Evolutionary conservation across 768 basidiomycete species (phyloP).

Genomic region (Tylopilus rubrobrunneus): DNA sequence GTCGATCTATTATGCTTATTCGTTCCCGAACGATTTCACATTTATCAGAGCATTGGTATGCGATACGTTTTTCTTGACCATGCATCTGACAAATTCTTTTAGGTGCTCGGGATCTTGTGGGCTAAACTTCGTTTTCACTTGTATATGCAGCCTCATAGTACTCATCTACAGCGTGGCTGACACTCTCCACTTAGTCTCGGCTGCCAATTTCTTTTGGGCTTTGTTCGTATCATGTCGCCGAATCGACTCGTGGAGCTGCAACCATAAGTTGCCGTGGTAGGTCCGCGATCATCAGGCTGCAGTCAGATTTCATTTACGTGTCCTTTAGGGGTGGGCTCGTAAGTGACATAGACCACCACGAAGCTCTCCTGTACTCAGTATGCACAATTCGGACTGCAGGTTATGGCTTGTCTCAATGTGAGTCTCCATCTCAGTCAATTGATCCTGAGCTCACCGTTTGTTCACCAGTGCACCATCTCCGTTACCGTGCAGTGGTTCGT

Average conservation of each 20-base stretch:
- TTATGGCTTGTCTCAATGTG: conserved; percentile 2
- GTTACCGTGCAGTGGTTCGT: conserved; percentile 10
- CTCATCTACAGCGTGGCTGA: not conserved
- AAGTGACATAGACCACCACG: not conserved
- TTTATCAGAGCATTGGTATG: conserved; percentile 5
- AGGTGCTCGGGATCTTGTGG: conserved; percentile 4
- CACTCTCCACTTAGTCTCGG: conserved; percentile 4
- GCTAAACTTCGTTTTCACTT: not conserved
- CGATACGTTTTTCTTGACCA: not conserved
- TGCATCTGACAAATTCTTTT: not conserved
- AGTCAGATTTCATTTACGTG: not conserved
- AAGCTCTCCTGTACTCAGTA: not conserved
- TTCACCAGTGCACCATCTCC: not conserved
- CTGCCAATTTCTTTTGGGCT: conserved; percentile 2
- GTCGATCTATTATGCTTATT: conserved; percentile 6
- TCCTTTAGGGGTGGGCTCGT: conserved; percentile 9
- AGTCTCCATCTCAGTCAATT: not conserved
- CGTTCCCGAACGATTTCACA: conserved; percentile 3
- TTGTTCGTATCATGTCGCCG: conserved; percentile 6
- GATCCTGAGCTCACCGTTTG: not conserved
- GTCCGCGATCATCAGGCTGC: not conserved
- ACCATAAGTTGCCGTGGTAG: conserved; percentile 3
- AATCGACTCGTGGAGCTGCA: not conserved
- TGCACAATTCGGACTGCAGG: not conserved
- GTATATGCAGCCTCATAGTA: not conserved